Evolutionary conservation across 495 filamentous ascomycete species (phyloP).

Genomic region (Annulohypoxylon stygium): DNA sequence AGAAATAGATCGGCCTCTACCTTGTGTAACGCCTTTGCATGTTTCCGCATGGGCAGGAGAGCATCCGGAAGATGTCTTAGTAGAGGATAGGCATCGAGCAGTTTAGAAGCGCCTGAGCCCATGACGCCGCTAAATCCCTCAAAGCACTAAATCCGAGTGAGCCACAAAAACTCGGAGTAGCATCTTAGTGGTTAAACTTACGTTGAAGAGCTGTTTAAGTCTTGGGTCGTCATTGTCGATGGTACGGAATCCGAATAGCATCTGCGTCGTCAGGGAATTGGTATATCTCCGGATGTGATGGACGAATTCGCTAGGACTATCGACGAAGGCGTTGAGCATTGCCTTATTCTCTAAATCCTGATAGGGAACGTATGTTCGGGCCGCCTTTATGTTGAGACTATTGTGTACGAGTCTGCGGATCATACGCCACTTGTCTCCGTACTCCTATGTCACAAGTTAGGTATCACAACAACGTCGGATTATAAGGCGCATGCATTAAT

Average conservation of each 20-base stretch:
- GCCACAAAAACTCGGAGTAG: not conserved
- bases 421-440: constrained; percentile 57
- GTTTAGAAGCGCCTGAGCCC: constrained; percentile 53
- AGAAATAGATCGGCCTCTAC: constrained; percentile 53
- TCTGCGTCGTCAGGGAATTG: constrained; percentile 67
- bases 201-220: constrained; percentile 65
- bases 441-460: constrained; percentile 42
- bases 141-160: constrained; percentile 53
- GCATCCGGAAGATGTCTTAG: constrained; percentile 58
- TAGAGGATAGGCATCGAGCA: constrained; percentile 61
- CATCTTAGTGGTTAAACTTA: not conserved
- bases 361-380: constrained; percentile 53
- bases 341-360: constrained; percentile 48
- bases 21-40: constrained; percentile 48
- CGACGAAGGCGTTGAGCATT: constrained; percentile 48
- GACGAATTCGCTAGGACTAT: constrained; percentile 34
- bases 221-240: constrained; percentile 63
- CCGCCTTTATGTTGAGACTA: constrained; percentile 38
- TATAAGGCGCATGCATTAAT: not conserved
- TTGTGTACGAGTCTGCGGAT: constrained; percentile 56
- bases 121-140: constrained; percentile 62
- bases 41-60: constrained; percentile 50
- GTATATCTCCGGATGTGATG: constrained; percentile 61
- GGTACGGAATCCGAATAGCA: constrained; percentile 68
- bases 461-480: not conserved